Base-by-base conservation (phyloP, 331 rosid genomes). In the Prunus yedoensis region DNA sequence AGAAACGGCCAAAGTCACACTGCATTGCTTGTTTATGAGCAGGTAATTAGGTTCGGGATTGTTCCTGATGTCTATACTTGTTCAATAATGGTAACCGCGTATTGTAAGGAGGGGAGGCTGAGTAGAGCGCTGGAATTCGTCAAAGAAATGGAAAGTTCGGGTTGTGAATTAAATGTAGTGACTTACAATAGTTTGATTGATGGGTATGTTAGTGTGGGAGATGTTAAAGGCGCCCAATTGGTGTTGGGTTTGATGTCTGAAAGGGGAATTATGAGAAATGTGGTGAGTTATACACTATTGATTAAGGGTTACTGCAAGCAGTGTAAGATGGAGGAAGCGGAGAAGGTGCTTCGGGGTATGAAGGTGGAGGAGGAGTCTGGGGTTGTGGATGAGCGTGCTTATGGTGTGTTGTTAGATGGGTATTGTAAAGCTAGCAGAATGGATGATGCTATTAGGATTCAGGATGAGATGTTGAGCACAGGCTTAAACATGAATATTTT, bases 171-270 rank as follows among this genome's bases (percentile, higher is more conserved):
- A 21, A 94, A 87, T 74, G 80, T 71, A 25, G 93, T 91, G 64
- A 87, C 90, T 64, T 94, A 88, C 73, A 94, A 94, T 82, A 82
- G 84, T 54, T 86, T 90, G 88, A 82, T 94, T 74, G 83, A 87
- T 75, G 97, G 95, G 79, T 86, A 82, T 82, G 88, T 83, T 52
- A 57, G 76, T 46, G 43, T 15, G 68, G 91, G 96, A 67, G 97
- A 90, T 69, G 38, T 85, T 57, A 81, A 67, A 53, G 89, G 87
- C 18, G 94, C 85, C 1, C 83, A 80, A 68, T 59, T 74, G 75
- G 91, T 86, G 73, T 70, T 88, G 82, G 62, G 75, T 54, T 77
- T 82, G 85, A 91, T 94, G 93, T 70, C 67, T 17, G 84, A 85
- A 32, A 90, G 64, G 77, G 89, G 90, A 12, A 71, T 90, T 73